Conservation (phyloP, 2,329 filamentous ascomycete species). For the Boeremia exigua region DNA sequence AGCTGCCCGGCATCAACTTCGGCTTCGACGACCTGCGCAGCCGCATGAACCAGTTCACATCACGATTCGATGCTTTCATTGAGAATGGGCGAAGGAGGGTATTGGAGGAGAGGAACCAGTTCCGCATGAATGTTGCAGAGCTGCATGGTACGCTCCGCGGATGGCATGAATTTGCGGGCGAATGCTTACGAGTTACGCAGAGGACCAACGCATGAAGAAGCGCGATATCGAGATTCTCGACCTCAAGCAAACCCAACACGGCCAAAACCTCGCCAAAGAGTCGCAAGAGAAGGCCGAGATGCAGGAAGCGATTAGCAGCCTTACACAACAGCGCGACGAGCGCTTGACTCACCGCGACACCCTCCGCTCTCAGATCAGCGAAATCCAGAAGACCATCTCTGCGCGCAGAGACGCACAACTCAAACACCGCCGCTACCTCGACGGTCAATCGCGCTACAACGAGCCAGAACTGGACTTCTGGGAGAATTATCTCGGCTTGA, state of each 20-base stretch:
- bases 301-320: conserved; percentile 63
- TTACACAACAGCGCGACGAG: conserved; percentile 62
- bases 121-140: conserved; percentile 87
- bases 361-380: conserved; percentile 63
- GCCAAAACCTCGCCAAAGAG: conserved; percentile 78
- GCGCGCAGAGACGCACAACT: conserved; percentile 73
- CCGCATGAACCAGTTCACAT: conserved; percentile 91
- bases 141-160: conserved; percentile 71
- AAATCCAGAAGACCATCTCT: conserved; percentile 74
- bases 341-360: conserved; percentile 62
- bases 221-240: conserved; percentile 84
- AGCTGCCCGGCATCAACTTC: conserved; percentile 89
- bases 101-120: conserved; percentile 91
- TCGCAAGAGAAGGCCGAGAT: conserved; percentile 73
- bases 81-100: conserved; percentile 89
- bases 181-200: conserved; percentile 54
- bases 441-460: conserved; percentile 86
- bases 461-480: conserved; percentile 94
- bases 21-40: conserved; percentile 95
- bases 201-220: conserved; percentile 89
- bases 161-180: background rate
- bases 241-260: conserved; percentile 72
- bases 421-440: conserved; percentile 74
- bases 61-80: conserved; percentile 91
- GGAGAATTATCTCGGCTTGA: conserved; percentile 86